Percentiles rank a stretch among this genome's conserved stretches.
Conservation (phyloP, 208 protist genomes). For the Acanthamoeba divionensis region DNA sequence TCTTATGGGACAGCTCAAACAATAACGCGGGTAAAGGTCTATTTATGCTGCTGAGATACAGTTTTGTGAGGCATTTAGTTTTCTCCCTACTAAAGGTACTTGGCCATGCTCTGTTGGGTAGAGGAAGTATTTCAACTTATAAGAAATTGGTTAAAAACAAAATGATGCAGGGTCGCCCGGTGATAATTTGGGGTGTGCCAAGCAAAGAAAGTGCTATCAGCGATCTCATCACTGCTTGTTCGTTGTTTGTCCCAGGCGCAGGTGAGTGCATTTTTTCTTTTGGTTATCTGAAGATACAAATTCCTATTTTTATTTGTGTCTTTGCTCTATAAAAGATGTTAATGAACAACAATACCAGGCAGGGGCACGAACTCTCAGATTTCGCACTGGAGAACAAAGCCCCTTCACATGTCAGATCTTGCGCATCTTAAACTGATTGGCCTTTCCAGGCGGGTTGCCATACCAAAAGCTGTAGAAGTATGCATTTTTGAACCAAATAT, state of each 20-base stretch:
- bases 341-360: too few species aligned
- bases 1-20: not conserved
- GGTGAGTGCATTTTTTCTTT: too few species aligned
- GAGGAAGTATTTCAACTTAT: too few species aligned
- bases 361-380: not conserved
- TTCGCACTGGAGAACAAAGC: not conserved
- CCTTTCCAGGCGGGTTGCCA: slow-evolving; percentile 21
- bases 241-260: slow-evolving; percentile 23
- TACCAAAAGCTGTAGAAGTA: slow-evolving; percentile 39
- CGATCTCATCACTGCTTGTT: slow-evolving; percentile 3
- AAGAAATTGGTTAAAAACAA: too few species aligned
- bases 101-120: too few species aligned
- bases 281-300: too few species aligned
- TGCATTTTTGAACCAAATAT: too few species aligned
- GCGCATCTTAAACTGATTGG: slow-evolving; percentile 36
- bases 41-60: not conserved
- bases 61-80: not conserved
- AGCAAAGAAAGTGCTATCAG: not conserved
- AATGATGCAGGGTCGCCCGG: slow-evolving; percentile 1
- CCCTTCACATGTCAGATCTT: slow-evolving; percentile 29
- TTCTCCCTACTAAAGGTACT: slow-evolving; percentile 50
- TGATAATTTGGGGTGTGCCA: not conserved
- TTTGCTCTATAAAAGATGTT: too few species aligned
- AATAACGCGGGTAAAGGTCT: not conserved
- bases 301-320: too few species aligned